A percentile compares a stretch with the other conserved stretches of the same genome.
Evolutionary conservation across 495 filamentous ascomycete species (phyloP).

Genomic region (Emericellopsis terricola): DNA sequence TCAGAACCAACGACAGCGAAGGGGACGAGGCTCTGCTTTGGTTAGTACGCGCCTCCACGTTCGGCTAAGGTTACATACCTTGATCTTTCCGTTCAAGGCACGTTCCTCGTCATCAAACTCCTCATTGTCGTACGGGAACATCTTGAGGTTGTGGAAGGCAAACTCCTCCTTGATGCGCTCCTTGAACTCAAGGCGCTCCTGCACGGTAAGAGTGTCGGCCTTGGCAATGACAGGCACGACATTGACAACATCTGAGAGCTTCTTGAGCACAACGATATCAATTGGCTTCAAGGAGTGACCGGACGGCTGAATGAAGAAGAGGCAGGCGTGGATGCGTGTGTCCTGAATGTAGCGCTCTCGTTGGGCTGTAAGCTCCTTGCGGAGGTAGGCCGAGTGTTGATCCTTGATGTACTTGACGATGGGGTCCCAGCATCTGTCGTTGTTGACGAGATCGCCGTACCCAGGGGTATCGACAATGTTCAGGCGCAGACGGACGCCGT

Average conservation of each 20-base stretch:
- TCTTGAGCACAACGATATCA: constrained; percentile 98
- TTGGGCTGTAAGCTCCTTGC: constrained; percentile 99
- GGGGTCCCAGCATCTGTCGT: constrained; percentile 97
- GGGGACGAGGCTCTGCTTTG: constrained; percentile 65
- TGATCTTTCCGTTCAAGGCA: constrained; percentile 83
- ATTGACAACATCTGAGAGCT: constrained; percentile 97
- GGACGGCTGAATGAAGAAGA: constrained; percentile 99
- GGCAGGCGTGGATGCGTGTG: constrained; percentile 96
- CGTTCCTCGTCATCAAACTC: constrained; percentile 96
- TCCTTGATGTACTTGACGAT: constrained; percentile 99
- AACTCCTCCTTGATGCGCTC: constrained; percentile 99
- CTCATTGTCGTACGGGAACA: constrained; percentile 99
- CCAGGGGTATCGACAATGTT: constrained; percentile 97
- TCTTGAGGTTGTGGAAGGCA: constrained; percentile 97
- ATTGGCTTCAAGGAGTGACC: constrained; percentile 97
- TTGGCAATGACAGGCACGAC: constrained; percentile 98
- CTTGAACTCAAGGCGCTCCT: constrained; percentile 93
- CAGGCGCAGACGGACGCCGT: constrained; percentile 88
- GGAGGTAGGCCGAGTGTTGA: constrained; percentile 98
- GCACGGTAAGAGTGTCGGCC: constrained; percentile 87
- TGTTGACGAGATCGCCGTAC: constrained; percentile 98
- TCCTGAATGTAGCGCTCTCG: constrained; percentile 98
- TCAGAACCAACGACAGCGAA: constrained; percentile 97
- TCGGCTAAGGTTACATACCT: constrained; percentile 43
- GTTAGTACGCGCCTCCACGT: too few relatives aligned